Evolutionary conservation across 2,329 filamentous ascomycete genomes (phyloP), one percentile per base, ranked within the genome.

Genomic region (Cladosporium sp.): DNA sequence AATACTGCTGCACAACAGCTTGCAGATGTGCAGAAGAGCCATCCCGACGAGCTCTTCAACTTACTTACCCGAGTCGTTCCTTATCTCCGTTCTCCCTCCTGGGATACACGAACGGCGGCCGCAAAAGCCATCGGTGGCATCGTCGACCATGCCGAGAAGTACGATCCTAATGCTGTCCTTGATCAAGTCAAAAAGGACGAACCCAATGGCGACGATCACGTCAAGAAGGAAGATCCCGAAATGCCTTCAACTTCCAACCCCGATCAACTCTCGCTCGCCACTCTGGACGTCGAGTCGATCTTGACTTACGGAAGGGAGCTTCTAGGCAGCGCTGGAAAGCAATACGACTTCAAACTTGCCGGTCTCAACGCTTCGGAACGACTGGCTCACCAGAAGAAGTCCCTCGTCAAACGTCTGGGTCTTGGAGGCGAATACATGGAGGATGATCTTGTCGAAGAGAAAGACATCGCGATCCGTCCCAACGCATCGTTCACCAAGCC

Each of bases 1-100:
- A 96, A 97, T 71, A 99, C 94, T 62, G 95, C 94, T 61, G 94
- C 96, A 61, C 91, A 95, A 70, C 94, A 99, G 76, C 83, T 99
- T 62, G 94, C 92, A 61, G 94, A 99, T 75, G 94, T 96, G 74
- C 95, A 99, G 75, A 97, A 97, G 72, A 90, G 94, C 73, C 94
- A 97, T 68, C 94, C 94, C 0, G 93, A 99, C 75, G 95, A 99
- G 73, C 80, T 99, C 1, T 97, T 97, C 76, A 97, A 97, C 70
- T 82, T 99, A 6, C 82, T 99, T 12, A 93, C 91, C 28, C 83
- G 93, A 60, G 92, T 99, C 32, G 87, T 99, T n/a, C 93, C 94
- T 1, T 99, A 97, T 73, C 81, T 99, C 28, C 86, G 90, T 58
- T 93, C 94, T 65, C 96, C 93, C 72, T 93, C 92, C 70, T 99